Base-by-base conservation (phyloP, 257 asterid genomes). In the Nyctanthes arbortristis region DNA sequence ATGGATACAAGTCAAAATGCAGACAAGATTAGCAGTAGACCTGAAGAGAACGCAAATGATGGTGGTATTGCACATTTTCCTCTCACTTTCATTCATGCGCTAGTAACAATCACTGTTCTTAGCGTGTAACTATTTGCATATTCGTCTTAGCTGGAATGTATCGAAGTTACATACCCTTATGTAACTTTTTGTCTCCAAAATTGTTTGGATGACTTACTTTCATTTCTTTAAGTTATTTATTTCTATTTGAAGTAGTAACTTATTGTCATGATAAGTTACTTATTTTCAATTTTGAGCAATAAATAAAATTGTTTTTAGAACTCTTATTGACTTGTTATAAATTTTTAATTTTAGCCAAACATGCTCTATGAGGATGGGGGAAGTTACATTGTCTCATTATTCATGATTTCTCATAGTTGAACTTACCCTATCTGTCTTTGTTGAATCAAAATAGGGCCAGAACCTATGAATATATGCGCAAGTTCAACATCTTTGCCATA, bases 381-480 rank as follows among this genome's bases (percentile, higher is more conserved):
- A 56, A 68, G 52, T 69, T 61, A n/a, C 43, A 31, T 8, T 39
- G 31, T 22, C n/a, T 28, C 63, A 32, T 66, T 54, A 60, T 35
- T 54, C 55, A 4, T 70, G 72, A 63, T 52, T 67, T 73, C 25
- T 58, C 77, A 37, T 25, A 32, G 59, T 64, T n/a, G 52, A 55
- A 73, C 73, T 81, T 71, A 60, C 57, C 75, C 55, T 62, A 7
- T 40, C 37, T 70, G 47, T 65, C 22, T 52, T 72, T 70, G 11
- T 73, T 75, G 72, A 66, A 28, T 75, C 70, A 59, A 73, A 64
- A 61, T 82, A 91, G 97, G 85, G 70, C 88, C 92, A 18, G 97
- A 91, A 73, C 96, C 97, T 30, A 91, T 93, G 99, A 96, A 91
- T 67, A 77, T 93, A 58, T 91, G 96, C 77, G 22, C 84, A 20